Evolutionary conservation across 345 rosid genomes (phyloP), one percentile per base, ranked within the genome.

Genomic region (Salix arbutifolia): DNA sequence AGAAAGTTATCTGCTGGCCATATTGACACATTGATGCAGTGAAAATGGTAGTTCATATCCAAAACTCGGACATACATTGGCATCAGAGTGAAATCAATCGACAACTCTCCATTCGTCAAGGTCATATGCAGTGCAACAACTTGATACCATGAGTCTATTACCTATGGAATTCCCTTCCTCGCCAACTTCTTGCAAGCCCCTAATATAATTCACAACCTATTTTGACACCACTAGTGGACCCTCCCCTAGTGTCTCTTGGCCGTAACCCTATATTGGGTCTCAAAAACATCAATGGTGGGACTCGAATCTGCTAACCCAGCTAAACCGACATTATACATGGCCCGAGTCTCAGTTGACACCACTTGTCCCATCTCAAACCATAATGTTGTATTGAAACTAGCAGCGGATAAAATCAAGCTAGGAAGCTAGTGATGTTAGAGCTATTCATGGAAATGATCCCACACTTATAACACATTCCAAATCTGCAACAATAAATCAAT

Each of bases 221-320:
- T 82, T 90, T 8, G 90, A 92, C 31, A 92, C 91, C 17, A 93
- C 31, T 5, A 91, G 85, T 0, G 99, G 99, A 76, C 93, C 99
- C 79, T 95, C 98, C 0, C 98, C 99, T 6, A 94, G 96, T n/a
- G 97, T 93, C 80, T 93, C 99, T 74, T 91, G 99, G 50, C 96
- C 94, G 2, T 93, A 83, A 18, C 97, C 99, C 98, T 96, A 93
- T 71, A 97, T 82, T 0, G 98, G 99, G 80, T 95, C 98, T 26
- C 98, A 80, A 64, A 93, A 82, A 95, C 86, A 76, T 93, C 91
- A 18, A 90, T 83, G 66, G 84, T 86, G 4, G 94, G 94, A 33
- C 90, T 88, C 97, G 92, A 86, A 70, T 74, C 90, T 31, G 95
- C 89, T 75, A 95, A 72, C 19, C 95, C 94, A 2, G 91, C 92